Percentiles rank a stretch among this genome's conserved stretches.
These are phyloP conservation scores for Podospora tetraspora DNA, from an alignment of 495 filamentous ascomycete species.

Conservation along the genomic window DNA sequence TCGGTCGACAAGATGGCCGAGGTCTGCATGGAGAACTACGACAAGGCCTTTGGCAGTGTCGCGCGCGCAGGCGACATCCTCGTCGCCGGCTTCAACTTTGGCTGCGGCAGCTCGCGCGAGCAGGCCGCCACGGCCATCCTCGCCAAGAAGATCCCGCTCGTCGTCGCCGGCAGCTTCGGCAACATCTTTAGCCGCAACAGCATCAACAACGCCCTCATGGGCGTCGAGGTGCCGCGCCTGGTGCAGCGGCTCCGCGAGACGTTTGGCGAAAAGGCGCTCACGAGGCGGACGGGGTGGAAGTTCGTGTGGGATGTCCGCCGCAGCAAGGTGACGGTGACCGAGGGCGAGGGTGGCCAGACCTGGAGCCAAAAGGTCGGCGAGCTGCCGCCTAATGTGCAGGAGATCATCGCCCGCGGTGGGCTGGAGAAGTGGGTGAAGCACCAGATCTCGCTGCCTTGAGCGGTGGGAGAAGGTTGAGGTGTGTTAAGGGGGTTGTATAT, in stretches of 20 bases:
- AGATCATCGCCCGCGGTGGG: constrained; percentile 76
- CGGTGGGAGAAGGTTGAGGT: not conserved
- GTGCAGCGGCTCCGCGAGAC: constrained; percentile 62
- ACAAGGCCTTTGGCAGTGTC: constrained; percentile 56
- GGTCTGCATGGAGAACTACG: constrained; percentile 93
- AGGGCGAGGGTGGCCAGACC: constrained; percentile 50
- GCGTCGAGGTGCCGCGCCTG: constrained; percentile 72
- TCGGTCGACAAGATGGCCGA: constrained; percentile 71
- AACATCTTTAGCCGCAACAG: constrained; percentile 86
- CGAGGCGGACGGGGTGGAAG: constrained; percentile 83
- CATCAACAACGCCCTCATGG: constrained; percentile 90
- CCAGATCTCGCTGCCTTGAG: constrained; percentile 36
- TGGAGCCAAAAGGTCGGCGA: constrained; percentile 85
- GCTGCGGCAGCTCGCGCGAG: constrained; percentile 74
- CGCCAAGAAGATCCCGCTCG: constrained; percentile 76
- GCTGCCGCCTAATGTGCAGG: constrained; percentile 83
- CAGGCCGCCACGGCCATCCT: constrained; percentile 88
- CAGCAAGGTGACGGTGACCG: constrained; percentile 62
- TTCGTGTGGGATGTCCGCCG: constrained; percentile 77
- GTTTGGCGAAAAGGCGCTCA: constrained; percentile 59
- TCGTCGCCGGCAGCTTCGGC: constrained; percentile 78
- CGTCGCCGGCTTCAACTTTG: constrained; percentile 87
- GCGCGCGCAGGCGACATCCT: constrained; percentile 69
- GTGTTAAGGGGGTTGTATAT: constrained; percentile 2
- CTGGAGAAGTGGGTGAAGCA: constrained; percentile 82